These are phyloP conservation scores for Suhomyces pyralidae DNA, from an alignment of 805 yeast species.

Conservation along the genomic window DNA sequence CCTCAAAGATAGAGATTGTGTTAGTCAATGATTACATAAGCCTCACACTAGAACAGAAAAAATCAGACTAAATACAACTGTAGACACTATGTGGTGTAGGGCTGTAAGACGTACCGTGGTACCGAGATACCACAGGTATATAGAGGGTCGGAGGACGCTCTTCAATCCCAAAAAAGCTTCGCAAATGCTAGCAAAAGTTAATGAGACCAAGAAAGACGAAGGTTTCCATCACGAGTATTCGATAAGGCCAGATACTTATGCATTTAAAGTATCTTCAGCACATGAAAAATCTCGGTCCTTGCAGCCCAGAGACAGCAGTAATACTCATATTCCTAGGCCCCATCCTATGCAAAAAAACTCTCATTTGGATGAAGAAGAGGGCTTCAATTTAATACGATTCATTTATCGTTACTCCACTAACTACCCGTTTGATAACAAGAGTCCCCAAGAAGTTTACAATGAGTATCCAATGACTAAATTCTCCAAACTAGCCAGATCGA, in stretches of 20 bases:
- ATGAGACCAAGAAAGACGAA: slow-evolving; percentile 9
- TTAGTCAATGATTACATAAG: background rate
- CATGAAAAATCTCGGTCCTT: slow-evolving; percentile 17
- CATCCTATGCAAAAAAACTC: slow-evolving; percentile 26
- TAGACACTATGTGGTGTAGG: background rate
- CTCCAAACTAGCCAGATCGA: slow-evolving; percentile 27
- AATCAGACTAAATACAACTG: background rate
- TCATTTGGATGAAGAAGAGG: slow-evolving; percentile 1
- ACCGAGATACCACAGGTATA: background rate
- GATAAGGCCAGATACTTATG: slow-evolving; percentile 44
- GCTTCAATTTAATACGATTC: slow-evolving; percentile 31
- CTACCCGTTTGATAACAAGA: slow-evolving; percentile 36
- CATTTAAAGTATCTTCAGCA: slow-evolving; percentile 35
- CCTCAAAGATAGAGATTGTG: background rate
- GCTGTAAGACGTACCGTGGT: background rate
- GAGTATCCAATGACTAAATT: slow-evolving; percentile 34
- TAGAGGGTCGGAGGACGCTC: background rate
- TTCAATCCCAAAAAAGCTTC: slow-evolving; percentile 12
- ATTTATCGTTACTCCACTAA: slow-evolving; percentile 40
- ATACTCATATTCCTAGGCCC: background rate
- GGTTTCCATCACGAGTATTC: slow-evolving; percentile 40
- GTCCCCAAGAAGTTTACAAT: slow-evolving; percentile 40
- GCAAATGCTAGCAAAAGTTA: slow-evolving; percentile 12
- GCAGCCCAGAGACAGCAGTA: slow-evolving; percentile 1
- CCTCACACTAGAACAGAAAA: background rate